Percentiles rank a stretch among this genome's conserved stretches.
These are phyloP conservation scores for Gaultheria prostrata DNA, from an alignment of 148 eudicot genomes.

Conservation along the genomic window DNA sequence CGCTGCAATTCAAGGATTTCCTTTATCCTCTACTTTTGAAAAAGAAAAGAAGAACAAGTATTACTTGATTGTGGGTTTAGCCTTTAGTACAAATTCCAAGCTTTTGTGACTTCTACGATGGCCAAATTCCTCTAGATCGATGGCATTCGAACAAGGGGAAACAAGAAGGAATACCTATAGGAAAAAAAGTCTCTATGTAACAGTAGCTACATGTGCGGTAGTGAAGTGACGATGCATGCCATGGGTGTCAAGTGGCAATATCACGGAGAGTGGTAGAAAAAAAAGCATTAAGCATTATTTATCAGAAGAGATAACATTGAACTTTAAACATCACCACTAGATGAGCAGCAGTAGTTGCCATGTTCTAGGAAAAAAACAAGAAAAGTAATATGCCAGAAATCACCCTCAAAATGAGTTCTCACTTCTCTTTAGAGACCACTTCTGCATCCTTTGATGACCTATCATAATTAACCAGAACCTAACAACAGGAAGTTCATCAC, in stretches of 20 bases:
- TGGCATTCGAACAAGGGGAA: background rate
- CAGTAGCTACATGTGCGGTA: background rate
- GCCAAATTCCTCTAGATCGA: background rate
- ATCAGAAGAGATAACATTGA: background rate
- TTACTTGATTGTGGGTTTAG: slow-evolving; percentile 1
- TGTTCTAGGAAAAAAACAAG: too few relatives aligned
- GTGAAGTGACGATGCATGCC: background rate
- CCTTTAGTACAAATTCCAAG: background rate
- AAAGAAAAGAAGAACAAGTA: background rate
- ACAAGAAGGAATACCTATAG: background rate
- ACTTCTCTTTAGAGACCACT: slow-evolving; percentile 48
- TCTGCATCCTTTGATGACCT: slow-evolving; percentile 64
- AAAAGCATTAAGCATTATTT: background rate
- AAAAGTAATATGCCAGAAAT: background rate
- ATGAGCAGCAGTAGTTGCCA: background rate
- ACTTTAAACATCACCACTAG: background rate
- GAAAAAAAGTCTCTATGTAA: background rate
- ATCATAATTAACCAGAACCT: slow-evolving; percentile 78
- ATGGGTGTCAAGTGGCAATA: background rate
- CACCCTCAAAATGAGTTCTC: background rate
- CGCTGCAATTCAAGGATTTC: slow-evolving; percentile 9
- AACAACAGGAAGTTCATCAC: slow-evolving; percentile 18
- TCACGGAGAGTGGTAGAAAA: background rate
- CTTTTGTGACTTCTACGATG: background rate
- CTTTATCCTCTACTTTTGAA: background rate